Base-by-base conservation (phyloP, 2,329 filamentous ascomycete species). In the Juglanconis juglandina region DNA sequence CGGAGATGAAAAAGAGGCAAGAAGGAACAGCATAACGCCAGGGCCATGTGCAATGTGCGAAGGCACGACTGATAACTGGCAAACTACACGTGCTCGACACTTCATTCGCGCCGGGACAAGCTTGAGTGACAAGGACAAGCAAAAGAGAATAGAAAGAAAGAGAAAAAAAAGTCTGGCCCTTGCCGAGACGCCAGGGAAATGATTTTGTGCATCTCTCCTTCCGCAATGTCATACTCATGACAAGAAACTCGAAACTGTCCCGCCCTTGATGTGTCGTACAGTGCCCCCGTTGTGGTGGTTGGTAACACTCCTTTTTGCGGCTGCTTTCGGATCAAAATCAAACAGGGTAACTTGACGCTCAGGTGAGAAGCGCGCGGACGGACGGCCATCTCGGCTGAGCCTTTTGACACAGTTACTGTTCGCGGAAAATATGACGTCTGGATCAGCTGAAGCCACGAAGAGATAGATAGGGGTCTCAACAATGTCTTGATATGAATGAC, bases 401-500 rank as follows among this genome's bases (percentile, higher is more conserved):
- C 17, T 17, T 17, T 17, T 17, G 17, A 17, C 17, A 17, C 17
- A 17, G 17, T 17, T 17, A 17, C 33, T 33, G 55, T 52, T 51
- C 47, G 39, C 39, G 47, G 37, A 30, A 42, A 32, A 34, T 34
- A 58, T 58, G 55, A 58, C 55, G 55, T 52, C n/a, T 46, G 47
- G n/a, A 50, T 58, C 47, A 46, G 39, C 47, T 51, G 48, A 37
- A 50, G 32, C 24, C 33, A 17, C 24, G n/a, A 24, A 35, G 24
- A 58, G 32, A 35, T 17, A 30, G 48, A 24, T 24, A 30, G 14
- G 24, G 4, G 46, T 50, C 30, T 42, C 46, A 34, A 17, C 17
- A 4, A 24, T 57, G 55, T 57, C 55, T 58, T 32, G 52, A 51
- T 51, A 13, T 52, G n/a, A 17, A 53, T 61, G 61, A 61, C 61